Percentiles rank a stretch among this genome's conserved stretches.
Conservation (phyloP, 257 asterid genomes). For the Solanum appendiculatum region DNA sequence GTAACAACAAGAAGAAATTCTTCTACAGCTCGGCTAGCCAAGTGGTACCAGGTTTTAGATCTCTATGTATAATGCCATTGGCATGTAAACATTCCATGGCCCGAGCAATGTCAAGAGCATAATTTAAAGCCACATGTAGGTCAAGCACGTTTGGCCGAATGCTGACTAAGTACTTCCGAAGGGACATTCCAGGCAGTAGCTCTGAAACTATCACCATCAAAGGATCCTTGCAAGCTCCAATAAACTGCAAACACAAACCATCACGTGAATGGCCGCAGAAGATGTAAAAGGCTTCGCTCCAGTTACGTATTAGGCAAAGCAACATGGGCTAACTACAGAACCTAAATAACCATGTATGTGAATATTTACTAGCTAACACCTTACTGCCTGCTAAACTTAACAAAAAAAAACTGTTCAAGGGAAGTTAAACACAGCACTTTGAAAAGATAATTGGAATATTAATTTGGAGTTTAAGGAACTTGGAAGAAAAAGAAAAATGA, state of each 20-base stretch:
- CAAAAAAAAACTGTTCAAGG: neutral
- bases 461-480: neutral
- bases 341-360: neutral
- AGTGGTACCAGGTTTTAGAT: constrained; percentile 81
- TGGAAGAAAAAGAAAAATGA: neutral
- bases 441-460: neutral
- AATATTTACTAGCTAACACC: neutral
- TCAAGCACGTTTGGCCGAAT: constrained; percentile 81
- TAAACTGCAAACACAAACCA: constrained; percentile 49
- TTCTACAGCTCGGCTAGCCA: constrained; percentile 24
- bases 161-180: constrained; percentile 70
- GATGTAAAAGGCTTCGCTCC: neutral
- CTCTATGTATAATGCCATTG: constrained; percentile 92
- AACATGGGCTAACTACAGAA: neutral
- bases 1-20: neutral
- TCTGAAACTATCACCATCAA: constrained; percentile 93
- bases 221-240: constrained; percentile 99
- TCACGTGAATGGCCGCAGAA: neutral
- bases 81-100: constrained; percentile 97
- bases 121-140: constrained; percentile 55
- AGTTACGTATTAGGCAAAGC: neutral
- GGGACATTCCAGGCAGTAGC: constrained; percentile 93
- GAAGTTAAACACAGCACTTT: neutral
- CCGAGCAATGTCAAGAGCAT: constrained; percentile 84
- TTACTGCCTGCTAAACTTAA: neutral